Percentiles rank a stretch among this genome's conserved stretches.
phyloP scores from a whole-genome alignment of 495 filamentous ascomycete genomes.

The Baudoinia panamericana region DNA sequence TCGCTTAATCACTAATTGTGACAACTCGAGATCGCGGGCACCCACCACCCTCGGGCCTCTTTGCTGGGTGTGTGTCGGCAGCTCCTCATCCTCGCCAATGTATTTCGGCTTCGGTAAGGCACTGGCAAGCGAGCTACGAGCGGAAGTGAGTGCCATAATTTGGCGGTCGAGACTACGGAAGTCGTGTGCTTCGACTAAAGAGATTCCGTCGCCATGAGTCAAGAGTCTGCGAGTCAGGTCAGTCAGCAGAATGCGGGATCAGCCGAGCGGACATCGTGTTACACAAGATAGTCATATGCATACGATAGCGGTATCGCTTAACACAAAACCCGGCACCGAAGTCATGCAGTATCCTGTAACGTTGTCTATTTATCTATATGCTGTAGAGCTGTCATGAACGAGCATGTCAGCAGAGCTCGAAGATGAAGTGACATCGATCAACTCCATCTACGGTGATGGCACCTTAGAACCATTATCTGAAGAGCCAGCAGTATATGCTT shows the following conservation, averaged over 20 bases:
- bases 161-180: too few species aligned
- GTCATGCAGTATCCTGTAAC: too few species aligned
- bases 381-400: too few species aligned
- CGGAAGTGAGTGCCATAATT: slow-evolving; percentile 11
- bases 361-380: too few species aligned
- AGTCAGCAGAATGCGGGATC: too few species aligned
- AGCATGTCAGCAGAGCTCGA: slow-evolving; percentile 59
- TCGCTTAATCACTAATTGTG: slow-evolving; percentile 79
- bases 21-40: slow-evolving; percentile 62
- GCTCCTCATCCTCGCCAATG: slow-evolving; percentile 68
- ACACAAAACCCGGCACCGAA: too few species aligned
- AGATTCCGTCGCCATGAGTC: too few species aligned
- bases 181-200: too few species aligned
- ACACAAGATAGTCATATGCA: too few species aligned
- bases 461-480: slow-evolving; percentile 38
- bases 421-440: slow-evolving; percentile 82
- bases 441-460: slow-evolving; percentile 73
- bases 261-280: too few species aligned
- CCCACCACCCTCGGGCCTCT: slow-evolving; percentile 69
- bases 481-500: slow-evolving; percentile 25
- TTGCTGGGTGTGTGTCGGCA: slow-evolving; percentile 57
- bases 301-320: too few species aligned
- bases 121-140: slow-evolving; percentile 55
- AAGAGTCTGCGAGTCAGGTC: too few species aligned
- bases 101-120: slow-evolving; percentile 85